Conservation (phyloP, 108 stramenopile species). For the Pseudonitzschia delicatissima region DNA sequence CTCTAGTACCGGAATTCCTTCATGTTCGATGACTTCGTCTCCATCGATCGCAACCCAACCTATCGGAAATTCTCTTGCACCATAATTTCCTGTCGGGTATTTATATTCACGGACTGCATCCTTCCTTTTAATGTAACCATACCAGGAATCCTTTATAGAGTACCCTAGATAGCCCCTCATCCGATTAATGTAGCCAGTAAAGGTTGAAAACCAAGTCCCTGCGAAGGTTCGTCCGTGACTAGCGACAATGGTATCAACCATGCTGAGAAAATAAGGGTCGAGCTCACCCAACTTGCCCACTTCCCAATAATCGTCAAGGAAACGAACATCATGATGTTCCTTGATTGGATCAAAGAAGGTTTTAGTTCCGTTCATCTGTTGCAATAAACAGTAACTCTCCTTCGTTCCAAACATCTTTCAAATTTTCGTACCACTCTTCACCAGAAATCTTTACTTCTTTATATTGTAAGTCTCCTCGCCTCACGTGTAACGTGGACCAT, state of each 20-base stretch:
- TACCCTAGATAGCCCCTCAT: constrained; percentile 79
- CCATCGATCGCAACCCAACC: constrained; percentile 78
- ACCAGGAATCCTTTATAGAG: constrained; percentile 58
- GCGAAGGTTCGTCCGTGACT: constrained; percentile 74
- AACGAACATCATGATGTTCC: constrained; percentile 60
- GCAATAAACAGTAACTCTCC: constrained; percentile 66
- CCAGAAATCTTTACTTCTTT: constrained; percentile 59
- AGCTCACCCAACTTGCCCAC: constrained; percentile 41
- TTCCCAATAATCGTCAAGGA: constrained; percentile 71
- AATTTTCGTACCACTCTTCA: constrained; percentile 60
- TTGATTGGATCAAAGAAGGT: constrained; percentile 72
- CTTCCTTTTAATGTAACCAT: constrained; percentile 51
- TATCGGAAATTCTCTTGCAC: constrained; percentile 60
- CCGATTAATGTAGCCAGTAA: constrained; percentile 83
- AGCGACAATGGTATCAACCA: constrained; percentile 85
- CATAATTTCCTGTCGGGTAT: constrained; percentile 45
- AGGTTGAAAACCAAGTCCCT: constrained; percentile 91
- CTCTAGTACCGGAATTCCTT: constrained; percentile 27
- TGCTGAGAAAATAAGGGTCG: constrained; percentile 65
- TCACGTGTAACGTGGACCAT: constrained; percentile 65
- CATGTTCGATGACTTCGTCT: constrained; percentile 60
- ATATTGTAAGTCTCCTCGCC: constrained; percentile 78
- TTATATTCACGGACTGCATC: constrained; percentile 51
- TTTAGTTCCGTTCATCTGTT: constrained; percentile 81
- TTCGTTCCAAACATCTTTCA: constrained; percentile 54